Evolutionary conservation across 257 asterid species (phyloP).

Genomic region (Solanum ahanhuiri): DNA sequence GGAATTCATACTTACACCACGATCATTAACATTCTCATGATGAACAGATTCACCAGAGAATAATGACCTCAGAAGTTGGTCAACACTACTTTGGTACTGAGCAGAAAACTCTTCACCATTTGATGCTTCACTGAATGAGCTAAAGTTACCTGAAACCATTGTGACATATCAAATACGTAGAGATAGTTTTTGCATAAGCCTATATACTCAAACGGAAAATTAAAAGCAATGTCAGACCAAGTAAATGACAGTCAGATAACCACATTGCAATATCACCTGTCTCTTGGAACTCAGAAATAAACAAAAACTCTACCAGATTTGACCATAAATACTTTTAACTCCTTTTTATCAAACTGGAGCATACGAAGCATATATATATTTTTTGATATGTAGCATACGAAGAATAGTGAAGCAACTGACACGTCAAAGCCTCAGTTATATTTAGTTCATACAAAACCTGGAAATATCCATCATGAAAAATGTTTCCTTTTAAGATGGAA

Average conservation of each 20-base stretch:
- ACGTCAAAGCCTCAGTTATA: not conserved
- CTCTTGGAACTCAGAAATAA: not conserved
- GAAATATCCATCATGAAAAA: not conserved
- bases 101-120: slow-evolving; percentile 31
- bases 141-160: slow-evolving; percentile 29
- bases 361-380: no score
- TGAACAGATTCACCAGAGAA: slow-evolving; percentile 38
- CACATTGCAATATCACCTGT: not conserved
- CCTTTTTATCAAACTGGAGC: not conserved
- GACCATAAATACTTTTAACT: not conserved
- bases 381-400: no score
- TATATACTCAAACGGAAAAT: not conserved
- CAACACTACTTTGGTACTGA: slow-evolving; percentile 40
- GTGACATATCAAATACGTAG: not conserved
- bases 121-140: slow-evolving; percentile 26
- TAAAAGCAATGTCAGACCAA: not conserved
- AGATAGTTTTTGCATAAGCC: not conserved
- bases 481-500: not conserved
- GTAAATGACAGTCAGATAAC: not conserved
- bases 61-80: slow-evolving; percentile 45
- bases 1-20: slow-evolving; percentile 10
- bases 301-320: not conserved
- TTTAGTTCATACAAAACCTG: not conserved
- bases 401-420: not conserved
- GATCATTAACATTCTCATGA: slow-evolving; percentile 7